Base-by-base conservation (phyloP, 495 filamentous ascomycete species). In the Tuber calosporum region DNA sequence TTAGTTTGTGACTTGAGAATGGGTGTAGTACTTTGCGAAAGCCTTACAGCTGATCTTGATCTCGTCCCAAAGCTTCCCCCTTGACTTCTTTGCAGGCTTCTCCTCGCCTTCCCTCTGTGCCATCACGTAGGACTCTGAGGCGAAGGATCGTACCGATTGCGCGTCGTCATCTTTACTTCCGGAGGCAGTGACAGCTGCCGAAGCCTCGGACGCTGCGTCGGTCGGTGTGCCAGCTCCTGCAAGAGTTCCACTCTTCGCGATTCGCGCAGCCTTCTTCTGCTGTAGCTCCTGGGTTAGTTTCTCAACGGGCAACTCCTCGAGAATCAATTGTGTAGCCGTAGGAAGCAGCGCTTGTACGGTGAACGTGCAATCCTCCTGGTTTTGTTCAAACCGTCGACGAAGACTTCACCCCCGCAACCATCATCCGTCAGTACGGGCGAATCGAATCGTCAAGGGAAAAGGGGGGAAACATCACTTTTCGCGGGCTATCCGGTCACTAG, bases 331-430 rank as follows among this genome's bases (percentile, higher is more conserved):
- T 11, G 93, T 92, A 7, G 93, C 92, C 42, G 93, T 95, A 2
- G 96, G 96, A 17, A 99, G 86, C 70, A 99, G 86, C n/a, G 93
- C 95, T 22, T 97, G 90, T 37, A 98, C 92, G n/a, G 95, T 99
- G 82, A 92, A 96, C 67, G 93, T 97, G 83, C 95, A 99, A 83
- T 98, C 96, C 82, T 96, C 94, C 79, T 99, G 95, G 81, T 99
- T 98, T 82, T 98, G 95, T 82, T 97, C 92, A 85, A 99, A 99
- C 77, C 95, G 90, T 72, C 95, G 91, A 67, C 93, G 92, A 76
- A 99, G 86, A 83, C 95, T 98, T 74, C 20, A 70, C 36, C 3
- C 36, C 68, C 42, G 30, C 34, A 69, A 69, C 15, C 26, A 37
- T n/a, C 13, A 8, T 20, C n/a, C 58, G 40, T 38, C 13, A 69